Conservation (phyloP, 345 rosid genomes). For the Schrenkiella parvula region DNA sequence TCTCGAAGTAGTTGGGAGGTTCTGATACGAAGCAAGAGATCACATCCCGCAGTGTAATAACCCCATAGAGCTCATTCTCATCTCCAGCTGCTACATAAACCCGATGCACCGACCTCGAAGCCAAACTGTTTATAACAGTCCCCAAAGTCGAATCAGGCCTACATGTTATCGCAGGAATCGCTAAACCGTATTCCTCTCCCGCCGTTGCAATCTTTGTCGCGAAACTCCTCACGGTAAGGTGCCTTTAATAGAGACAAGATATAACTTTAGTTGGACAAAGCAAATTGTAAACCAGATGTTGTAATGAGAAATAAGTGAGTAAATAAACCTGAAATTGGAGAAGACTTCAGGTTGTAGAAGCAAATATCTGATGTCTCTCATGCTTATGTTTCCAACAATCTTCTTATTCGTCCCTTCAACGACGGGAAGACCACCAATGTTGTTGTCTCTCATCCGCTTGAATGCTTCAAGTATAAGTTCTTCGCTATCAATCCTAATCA, state of each 20-base stretch:
- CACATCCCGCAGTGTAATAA: constrained; percentile 85
- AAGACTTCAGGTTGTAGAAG: constrained; percentile 75
- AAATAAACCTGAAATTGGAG: constrained; percentile 63
- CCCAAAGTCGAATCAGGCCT: constrained; percentile 55
- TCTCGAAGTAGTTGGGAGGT: constrained; percentile 66
- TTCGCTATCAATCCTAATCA: constrained; percentile 51
- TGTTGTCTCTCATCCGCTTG: constrained; percentile 62
- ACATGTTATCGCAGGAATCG: constrained; percentile 63
- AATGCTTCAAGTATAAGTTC: constrained; percentile 82
- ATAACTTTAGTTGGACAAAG: not conserved
- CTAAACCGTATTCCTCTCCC: constrained; percentile 40
- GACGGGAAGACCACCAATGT: constrained; percentile 84
- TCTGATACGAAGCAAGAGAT: constrained; percentile 82
- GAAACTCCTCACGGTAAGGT: constrained; percentile 59
- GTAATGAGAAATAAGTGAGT: not conserved
- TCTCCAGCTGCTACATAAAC: constrained; percentile 51
- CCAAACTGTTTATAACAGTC: constrained; percentile 61
- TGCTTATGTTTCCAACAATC: constrained; percentile 42
- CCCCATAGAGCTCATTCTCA: constrained; percentile 61
- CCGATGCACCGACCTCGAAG: constrained; percentile 67
- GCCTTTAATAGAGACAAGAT: constrained; percentile 38
- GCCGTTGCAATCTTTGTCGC: constrained; percentile 45
- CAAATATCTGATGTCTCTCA: constrained; percentile 66
- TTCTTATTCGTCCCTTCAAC: constrained; percentile 38
- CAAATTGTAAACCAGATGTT: not conserved